Base-by-base conservation (phyloP, 1,284 basidiomycete genomes). In the Flammula alnicola region DNA sequence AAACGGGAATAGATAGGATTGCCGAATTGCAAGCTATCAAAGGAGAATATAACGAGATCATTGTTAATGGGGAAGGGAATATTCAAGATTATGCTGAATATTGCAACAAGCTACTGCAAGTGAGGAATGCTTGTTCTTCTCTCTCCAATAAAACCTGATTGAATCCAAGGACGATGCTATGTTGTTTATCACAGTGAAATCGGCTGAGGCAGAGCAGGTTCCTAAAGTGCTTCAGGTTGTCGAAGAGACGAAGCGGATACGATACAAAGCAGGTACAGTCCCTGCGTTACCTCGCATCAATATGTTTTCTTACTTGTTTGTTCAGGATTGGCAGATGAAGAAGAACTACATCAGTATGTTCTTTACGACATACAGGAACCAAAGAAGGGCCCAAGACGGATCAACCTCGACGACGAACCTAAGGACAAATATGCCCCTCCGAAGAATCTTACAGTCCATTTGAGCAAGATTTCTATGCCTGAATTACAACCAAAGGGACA, bases 381-480 rank as follows among this genome's bases (percentile, higher is more conserved):
- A 40, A 70, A 67, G 39, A 86, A 83, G 55, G 82, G 81, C 1
- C 83, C 86, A 1, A 75, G 73, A 30, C 72, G 83, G 10, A 91
- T 91, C 61, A 86, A 88, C 44, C 72, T 91, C 16, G 77, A 85
- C 49, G 79, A 84, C 59, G 70, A 77, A 47, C 71, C 72, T 48
- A 78, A 76, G 64, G 69, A 57, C 52, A 76, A 75, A 54, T 90
- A 91, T 61, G 69, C 71, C 8, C 86, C 89, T 3, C 88, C 88
- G 0, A 74, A 74, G 32, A 83, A 77, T 54, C 73, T 92, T 1
- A 77, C 76, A 0, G 75, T 91, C 4, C 88, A 91, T 65, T 69
- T 93, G 11, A 88, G 86, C 72, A 92, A 92, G 73, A 90, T 92
- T 40, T 75, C 83, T 20, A 89, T 93, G 78, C 89, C 89, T 0